phyloP scores from a whole-genome alignment of 306 rosid genomes.

The Sechiopsis laciniata region DNA sequence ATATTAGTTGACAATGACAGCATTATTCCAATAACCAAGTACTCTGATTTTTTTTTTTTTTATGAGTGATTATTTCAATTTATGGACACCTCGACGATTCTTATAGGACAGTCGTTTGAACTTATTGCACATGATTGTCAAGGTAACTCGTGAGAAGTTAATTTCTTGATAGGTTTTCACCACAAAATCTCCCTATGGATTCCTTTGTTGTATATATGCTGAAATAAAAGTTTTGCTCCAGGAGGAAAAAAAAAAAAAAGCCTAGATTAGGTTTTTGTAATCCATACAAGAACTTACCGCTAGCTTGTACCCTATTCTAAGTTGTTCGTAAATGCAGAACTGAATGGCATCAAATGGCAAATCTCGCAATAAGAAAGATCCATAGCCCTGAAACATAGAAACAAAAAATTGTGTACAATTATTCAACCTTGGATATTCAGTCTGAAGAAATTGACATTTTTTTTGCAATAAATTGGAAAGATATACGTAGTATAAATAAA shows the following conservation, averaged over 20 bases:
- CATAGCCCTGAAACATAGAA: conserved; percentile 52
- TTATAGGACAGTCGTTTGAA: no score
- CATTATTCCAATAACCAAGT: not conserved
- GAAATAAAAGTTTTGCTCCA: not conserved
- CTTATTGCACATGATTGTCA: no score
- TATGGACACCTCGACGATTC: no score
- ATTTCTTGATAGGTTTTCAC: no score
- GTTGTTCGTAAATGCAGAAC: conserved; percentile 79
- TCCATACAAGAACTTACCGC: conserved; percentile 45
- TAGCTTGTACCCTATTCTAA: conserved; percentile 58
- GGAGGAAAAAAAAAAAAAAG: no score
- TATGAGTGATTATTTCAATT: no score
- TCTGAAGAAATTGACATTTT: not conserved
- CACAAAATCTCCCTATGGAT: not conserved
- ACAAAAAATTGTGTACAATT: not conserved
- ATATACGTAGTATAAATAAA: not conserved
- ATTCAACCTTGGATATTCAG: not conserved
- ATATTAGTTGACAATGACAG: not conserved
- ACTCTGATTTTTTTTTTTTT: not conserved
- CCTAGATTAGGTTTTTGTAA: not conserved
- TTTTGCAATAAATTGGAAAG: not conserved
- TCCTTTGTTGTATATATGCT: conserved; percentile 4
- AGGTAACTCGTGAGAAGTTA: no score
- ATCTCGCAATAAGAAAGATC: conserved; percentile 76
- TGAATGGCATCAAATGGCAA: conserved; percentile 78